Evolutionary conservation across 164 flowering plant species (phyloP), one percentile per base, ranked within the genome.

Genomic region (Nelumbo lutea): DNA sequence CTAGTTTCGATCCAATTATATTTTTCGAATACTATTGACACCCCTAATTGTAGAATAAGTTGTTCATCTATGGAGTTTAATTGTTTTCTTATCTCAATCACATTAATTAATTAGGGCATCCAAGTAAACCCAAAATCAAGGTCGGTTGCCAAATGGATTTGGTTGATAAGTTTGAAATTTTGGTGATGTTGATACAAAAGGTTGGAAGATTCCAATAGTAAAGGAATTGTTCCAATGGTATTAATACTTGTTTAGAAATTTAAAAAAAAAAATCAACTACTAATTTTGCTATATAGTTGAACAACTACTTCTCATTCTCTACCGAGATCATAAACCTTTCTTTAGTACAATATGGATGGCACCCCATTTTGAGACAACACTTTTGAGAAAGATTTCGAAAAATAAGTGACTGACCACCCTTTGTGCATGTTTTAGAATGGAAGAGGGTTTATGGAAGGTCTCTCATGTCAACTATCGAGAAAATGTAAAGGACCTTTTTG

Each of bases 281-380:
- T 3, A 77, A 77, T 52, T 79, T 82, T 65, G 40, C 66, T 9
- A 66, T 87, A 82, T 92, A 70, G 69, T 83, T 90, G 82, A 39
- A 84, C 43, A 92, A 27, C 27, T 27, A 82, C 50, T 92, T 92
- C 80, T 90, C 94, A 73, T 92, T 96, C 80, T 92, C 97, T 67
- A 90, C 92, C 2, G 97, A 9, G 97, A 92, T 96, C 97, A 92
- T 15, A 92, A 71, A 0, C 97, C 97, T 81, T 87, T 92, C 74
- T 89, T 81, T 43, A 92, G 69, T 73, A 59, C 88, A 27, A 27
- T 27, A 82, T 0, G 90, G 80, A 78, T 86, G 84, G 38, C 92
- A 78, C 59, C 90, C 91, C 97, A 91, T 62, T 61, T 47, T 61
- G 38, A 7, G 62, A 9, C 2, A 38, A 60, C 42, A 27, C 27